These are phyloP conservation scores for Mucor mucedo DNA, from an alignment of 371 early-diverging fungal genomes.

Conservation along the genomic window DNA sequence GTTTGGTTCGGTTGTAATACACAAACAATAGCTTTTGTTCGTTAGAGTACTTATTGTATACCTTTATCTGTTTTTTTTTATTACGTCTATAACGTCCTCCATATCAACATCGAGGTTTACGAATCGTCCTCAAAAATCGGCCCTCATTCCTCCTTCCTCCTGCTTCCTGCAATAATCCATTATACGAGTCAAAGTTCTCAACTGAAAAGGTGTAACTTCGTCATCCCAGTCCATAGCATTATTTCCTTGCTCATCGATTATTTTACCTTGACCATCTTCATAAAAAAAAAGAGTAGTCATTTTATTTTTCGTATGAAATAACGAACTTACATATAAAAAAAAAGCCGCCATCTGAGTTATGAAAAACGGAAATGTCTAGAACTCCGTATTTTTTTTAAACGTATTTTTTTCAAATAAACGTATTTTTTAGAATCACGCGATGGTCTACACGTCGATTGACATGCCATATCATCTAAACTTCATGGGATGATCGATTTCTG, in stretches of 20 bases:
- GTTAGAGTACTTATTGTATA: conserved; percentile 15
- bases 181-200: conserved; percentile 19
- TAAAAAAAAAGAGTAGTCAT: conserved; percentile 20
- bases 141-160: conserved; percentile 4
- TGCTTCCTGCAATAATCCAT: conserved; percentile 15
- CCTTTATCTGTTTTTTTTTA: conserved; percentile 10
- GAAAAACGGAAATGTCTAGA: too few relatives aligned
- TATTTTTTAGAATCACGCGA: too few relatives aligned
- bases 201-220: conserved; percentile 9
- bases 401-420: too few relatives aligned
- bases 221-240: conserved; percentile 22
- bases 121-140: conserved; percentile 6
- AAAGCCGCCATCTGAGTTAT: too few relatives aligned
- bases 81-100: conserved; percentile 11
- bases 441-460: too few relatives aligned
- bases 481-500: too few relatives aligned
- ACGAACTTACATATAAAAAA: too few relatives aligned
- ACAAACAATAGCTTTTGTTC: conserved; percentile 23
- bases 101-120: conserved; percentile 16
- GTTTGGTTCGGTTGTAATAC: conserved; percentile 20
- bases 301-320: neutral
- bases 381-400: too few relatives aligned
- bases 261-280: conserved; percentile 14
- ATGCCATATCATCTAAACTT: too few relatives aligned
- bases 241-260: conserved; percentile 21